Base-by-base conservation (phyloP, 352 stramenopile species). In the Phytophthora hibernalis region DNA sequence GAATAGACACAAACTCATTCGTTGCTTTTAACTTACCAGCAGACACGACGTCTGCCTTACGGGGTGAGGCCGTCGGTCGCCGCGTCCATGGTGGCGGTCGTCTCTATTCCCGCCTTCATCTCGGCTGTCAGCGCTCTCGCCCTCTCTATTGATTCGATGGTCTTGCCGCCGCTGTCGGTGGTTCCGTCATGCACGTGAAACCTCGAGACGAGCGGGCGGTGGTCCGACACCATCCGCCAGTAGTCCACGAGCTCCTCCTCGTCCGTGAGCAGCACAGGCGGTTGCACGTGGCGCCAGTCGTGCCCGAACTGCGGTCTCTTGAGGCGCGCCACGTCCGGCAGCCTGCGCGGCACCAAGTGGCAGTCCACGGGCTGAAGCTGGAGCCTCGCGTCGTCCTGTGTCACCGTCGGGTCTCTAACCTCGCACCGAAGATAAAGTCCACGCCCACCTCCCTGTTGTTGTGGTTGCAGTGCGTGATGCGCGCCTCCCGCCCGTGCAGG, bases 401-500 rank as follows among this genome's bases (percentile, higher is more conserved):
- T 43, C 37, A 43, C 16, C 26, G 2, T 31, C 26, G 26, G 16
- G 49, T 72, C 26, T 82, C 31, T 21, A 91, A 18, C 42, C 87
- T 74, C 11, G 83, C 80, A 1, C 82, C 82, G 52, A 95, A 96
- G 65, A 96, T 92, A 58, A 96, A 96, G 51, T 96, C 87, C 24
- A 96, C 87, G 40, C 84, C 83, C 37, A 96, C 87, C 60, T 96
- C 85, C 54, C 82, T 80, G 72, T 96, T 96, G 73, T 96, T 96
- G 67, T 96, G 87, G 62, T 96, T 96, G 70, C 86, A 93, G 71
- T 96, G 87, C 43, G 87, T 96, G 64, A 96, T 92, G 21, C 84
- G 71, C 33, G 87, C 87, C 54, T 96, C 87, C 33, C 87, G 84
- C 1, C 87, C 87, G 67, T 96, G 79, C 44, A 92, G 37, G 24